Evolutionary conservation across 495 filamentous ascomycete genomes (phyloP).

Genomic region (Terfezia boudieri): DNA sequence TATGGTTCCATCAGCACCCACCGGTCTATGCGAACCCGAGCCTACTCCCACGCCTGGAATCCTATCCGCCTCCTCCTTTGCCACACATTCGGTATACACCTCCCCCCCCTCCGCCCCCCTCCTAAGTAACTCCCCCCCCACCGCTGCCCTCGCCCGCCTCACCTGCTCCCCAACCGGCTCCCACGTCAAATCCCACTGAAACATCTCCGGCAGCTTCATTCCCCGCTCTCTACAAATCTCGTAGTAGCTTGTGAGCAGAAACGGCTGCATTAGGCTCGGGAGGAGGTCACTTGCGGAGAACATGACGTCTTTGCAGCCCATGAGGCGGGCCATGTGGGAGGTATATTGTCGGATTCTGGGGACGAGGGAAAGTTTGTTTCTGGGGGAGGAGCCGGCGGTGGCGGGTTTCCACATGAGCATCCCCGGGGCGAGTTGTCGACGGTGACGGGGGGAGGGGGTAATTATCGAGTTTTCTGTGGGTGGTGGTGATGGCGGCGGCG

Average conservation of each 20-base stretch:
- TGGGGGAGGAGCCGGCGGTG: background rate
- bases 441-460: background rate
- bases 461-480: background rate
- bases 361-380: background rate
- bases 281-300: conserved; percentile 8
- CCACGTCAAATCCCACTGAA: conserved; percentile 18
- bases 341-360: conserved; percentile 3
- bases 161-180: conserved; percentile 9
- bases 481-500: background rate
- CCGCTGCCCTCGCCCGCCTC: background rate
- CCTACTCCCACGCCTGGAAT: too few relatives aligned
- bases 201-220: conserved; percentile 15
- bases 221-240: conserved; percentile 16
- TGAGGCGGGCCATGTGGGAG: conserved; percentile 11
- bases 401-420: conserved; percentile 14
- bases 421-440: conserved; percentile 15
- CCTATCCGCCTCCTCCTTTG: background rate
- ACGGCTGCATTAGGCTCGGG: conserved; percentile 18
- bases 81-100: background rate
- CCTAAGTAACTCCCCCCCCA: background rate
- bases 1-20: too few relatives aligned
- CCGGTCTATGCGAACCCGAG: too few relatives aligned
- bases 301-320: conserved; percentile 14
- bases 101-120: background rate
- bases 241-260: conserved; percentile 17